A percentile compares a stretch with the other conserved stretches of the same genome.
These are phyloP conservation scores for Hericium coralloides DNA, from an alignment of 768 basidiomycete genomes.

Conservation along the genomic window DNA sequence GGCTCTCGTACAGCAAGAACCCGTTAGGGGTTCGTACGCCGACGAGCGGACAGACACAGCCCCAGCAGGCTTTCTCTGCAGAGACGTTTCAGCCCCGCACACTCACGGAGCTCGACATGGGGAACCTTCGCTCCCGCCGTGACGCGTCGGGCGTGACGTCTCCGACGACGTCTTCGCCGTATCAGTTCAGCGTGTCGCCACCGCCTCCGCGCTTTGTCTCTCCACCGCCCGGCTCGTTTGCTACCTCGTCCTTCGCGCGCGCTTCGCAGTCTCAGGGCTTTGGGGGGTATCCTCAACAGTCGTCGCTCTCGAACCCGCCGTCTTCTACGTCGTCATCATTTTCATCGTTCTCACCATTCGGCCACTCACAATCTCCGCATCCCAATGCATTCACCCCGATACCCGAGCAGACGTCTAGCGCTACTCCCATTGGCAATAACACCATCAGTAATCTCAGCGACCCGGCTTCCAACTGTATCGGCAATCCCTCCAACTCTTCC, in stretches of 20 bases:
- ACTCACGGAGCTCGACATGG: conserved; percentile 16
- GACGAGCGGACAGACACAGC: conserved; percentile 26
- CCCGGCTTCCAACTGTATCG: background rate
- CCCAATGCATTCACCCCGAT: conserved; percentile 17
- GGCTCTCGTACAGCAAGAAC: conserved; percentile 96
- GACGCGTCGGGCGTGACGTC: conserved; percentile 23
- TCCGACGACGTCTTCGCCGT: conserved; percentile 19
- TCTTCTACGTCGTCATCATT: conserved; percentile 6
- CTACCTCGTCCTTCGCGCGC: conserved; percentile 12
- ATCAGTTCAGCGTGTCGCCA: conserved; percentile 25
- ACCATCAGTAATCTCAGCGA: conserved; percentile 12
- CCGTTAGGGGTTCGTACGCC: conserved; percentile 88
- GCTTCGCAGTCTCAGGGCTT: conserved; percentile 19
- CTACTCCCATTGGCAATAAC: conserved; percentile 13
- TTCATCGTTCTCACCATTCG: conserved; percentile 28
- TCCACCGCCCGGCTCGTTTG: conserved; percentile 20
- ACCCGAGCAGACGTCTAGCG: conserved; percentile 16
- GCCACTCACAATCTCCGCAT: conserved; percentile 24
- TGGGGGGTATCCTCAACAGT: conserved; percentile 16
- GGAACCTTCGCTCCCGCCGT: conserved; percentile 15
- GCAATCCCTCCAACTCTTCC: background rate
- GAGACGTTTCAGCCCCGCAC: conserved; percentile 10
- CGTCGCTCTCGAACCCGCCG: conserved; percentile 5
- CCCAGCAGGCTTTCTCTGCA: conserved; percentile 17
- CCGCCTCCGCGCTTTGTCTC: conserved; percentile 29